A percentile compares a stretch with the other conserved stretches of the same genome.
Conservation (phyloP, 768 basidiomycete species). For the Auriscalpium microsporum region DNA sequence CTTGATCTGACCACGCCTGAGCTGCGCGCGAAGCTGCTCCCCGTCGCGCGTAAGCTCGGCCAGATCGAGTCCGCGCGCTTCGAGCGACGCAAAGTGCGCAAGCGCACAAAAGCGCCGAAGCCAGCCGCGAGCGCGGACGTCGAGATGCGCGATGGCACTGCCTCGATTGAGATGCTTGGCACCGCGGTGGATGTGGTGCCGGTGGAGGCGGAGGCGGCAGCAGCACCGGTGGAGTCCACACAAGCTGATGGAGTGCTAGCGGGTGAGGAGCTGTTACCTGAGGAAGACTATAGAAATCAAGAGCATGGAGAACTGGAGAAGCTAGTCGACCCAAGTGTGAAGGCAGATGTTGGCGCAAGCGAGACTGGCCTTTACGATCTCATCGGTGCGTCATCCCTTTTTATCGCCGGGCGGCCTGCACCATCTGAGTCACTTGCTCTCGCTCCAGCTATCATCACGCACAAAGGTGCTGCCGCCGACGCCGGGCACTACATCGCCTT, state of each 20-base stretch:
- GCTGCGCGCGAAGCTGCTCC: slow-evolving; percentile 59
- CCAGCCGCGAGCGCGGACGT: slow-evolving; percentile 33
- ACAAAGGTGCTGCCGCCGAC: slow-evolving; percentile 94
- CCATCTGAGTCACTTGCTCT: not conserved
- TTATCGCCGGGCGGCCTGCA: not conserved
- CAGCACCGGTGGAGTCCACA: slow-evolving; percentile 20
- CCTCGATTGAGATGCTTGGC: too few relatives aligned
- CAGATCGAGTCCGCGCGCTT: slow-evolving; percentile 76
- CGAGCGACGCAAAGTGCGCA: slow-evolving; percentile 77
- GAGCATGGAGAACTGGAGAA: slow-evolving; percentile 60
- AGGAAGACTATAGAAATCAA: slow-evolving; percentile 49
- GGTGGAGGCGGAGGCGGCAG: slow-evolving; percentile 18
- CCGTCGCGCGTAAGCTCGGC: slow-evolving; percentile 64
- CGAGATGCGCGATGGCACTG: slow-evolving; percentile 34
- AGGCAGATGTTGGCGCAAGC: slow-evolving; percentile 65
- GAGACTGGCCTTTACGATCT: slow-evolving; percentile 84
- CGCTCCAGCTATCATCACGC: slow-evolving; percentile 79
- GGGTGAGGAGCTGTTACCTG: slow-evolving; percentile 50
- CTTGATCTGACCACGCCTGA: slow-evolving; percentile 76
- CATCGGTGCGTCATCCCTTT: slow-evolving; percentile 49
- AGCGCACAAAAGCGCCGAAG: slow-evolving; percentile 49
- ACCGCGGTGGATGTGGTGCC: slow-evolving; percentile 17
- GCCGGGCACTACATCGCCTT: slow-evolving; percentile 94
- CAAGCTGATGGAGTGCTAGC: not conserved
- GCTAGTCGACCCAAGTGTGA: slow-evolving; percentile 56